Evolutionary conservation across 225 moss, liverwort and hornwort genomes (phyloP).

Genomic region (Bryum argenteum): DNA sequence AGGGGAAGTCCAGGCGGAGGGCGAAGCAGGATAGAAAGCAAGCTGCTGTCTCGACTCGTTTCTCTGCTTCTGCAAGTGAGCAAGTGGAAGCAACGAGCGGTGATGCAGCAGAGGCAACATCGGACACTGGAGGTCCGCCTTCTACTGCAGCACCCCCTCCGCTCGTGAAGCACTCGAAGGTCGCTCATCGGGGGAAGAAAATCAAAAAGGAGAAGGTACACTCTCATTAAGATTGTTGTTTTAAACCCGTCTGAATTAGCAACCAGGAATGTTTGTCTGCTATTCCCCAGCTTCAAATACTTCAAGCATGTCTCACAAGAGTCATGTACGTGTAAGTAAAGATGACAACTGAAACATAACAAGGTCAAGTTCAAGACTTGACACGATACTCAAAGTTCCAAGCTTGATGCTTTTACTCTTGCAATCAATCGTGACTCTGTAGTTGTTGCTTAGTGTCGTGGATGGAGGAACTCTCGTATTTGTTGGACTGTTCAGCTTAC

Average conservation of each 20-base stretch:
- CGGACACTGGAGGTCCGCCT: constrained; percentile 34
- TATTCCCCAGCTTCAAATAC: no score
- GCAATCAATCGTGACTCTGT: neutral
- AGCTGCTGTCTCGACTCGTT: constrained; percentile 61
- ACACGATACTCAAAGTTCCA: no score
- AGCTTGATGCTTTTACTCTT: neutral
- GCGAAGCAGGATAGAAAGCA: constrained; percentile 72
- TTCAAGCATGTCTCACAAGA: neutral
- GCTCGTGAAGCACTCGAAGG: constrained; percentile 48
- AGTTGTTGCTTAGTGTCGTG: neutral
- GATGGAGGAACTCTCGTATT: neutral
- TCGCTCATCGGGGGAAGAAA: constrained; percentile 56
- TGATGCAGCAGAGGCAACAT: constrained; percentile 17
- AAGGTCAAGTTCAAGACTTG: neutral
- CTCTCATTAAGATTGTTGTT: neutral
- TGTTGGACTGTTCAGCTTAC: no score
- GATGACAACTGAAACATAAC: no score
- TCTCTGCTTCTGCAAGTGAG: constrained; percentile 36
- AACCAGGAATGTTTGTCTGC: no score
- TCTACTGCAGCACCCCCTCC: constrained; percentile 32
- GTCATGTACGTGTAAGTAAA: neutral
- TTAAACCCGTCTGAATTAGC: no score
- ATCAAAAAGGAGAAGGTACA: constrained; percentile 59
- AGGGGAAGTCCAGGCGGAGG: constrained; percentile 59
- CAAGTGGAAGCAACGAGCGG: constrained; percentile 18